Conservation (phyloP, 2,329 filamentous ascomycete genomes). For the Fulvia fulva region DNA sequence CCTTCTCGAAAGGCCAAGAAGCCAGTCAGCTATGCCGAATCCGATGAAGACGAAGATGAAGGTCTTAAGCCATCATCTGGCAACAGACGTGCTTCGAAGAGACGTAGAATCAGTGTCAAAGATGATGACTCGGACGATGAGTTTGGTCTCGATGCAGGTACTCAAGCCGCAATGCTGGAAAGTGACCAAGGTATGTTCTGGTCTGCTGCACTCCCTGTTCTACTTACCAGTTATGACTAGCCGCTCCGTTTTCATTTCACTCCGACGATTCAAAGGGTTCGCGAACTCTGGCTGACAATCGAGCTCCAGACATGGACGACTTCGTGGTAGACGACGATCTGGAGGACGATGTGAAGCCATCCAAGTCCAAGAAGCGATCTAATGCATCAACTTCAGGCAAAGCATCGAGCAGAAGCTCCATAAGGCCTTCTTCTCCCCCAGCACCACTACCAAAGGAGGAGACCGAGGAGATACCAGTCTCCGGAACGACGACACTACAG, state of each 20-base stretch:
- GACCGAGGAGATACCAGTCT: slow-evolving; percentile 48
- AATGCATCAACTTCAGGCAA: slow-evolving; percentile 51
- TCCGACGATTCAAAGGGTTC: not conserved
- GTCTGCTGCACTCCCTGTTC: slow-evolving; percentile 2
- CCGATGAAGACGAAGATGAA: slow-evolving; percentile 67
- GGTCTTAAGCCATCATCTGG: slow-evolving; percentile 58
- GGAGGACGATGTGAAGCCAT: slow-evolving; percentile 61
- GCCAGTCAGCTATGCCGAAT: slow-evolving; percentile 77
- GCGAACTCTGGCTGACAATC: slow-evolving; percentile 14
- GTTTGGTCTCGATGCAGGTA: slow-evolving; percentile 57
- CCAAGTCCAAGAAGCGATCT: slow-evolving; percentile 55
- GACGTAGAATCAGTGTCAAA: slow-evolving; percentile 60
- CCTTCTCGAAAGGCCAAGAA: slow-evolving; percentile 72
- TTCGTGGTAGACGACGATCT: slow-evolving; percentile 87
- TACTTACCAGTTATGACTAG: slow-evolving; percentile 22
- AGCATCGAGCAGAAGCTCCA: slow-evolving; percentile 20
- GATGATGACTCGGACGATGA: slow-evolving; percentile 66
- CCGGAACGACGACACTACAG: slow-evolving; percentile 69
- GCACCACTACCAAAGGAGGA: slow-evolving; percentile 41
- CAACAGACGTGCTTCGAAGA: slow-evolving; percentile 49
- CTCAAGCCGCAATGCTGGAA: slow-evolving; percentile 50
- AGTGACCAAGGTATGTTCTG: slow-evolving; percentile 57
- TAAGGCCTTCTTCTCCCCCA: slow-evolving; percentile 45
- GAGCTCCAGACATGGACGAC: slow-evolving; percentile 66
- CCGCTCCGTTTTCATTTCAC: not conserved